Percentiles rank a stretch among this genome's conserved stretches.
These are phyloP conservation scores for Xylaria sp. DNA, from an alignment of 2,329 filamentous ascomycete species.

Conservation along the genomic window DNA sequence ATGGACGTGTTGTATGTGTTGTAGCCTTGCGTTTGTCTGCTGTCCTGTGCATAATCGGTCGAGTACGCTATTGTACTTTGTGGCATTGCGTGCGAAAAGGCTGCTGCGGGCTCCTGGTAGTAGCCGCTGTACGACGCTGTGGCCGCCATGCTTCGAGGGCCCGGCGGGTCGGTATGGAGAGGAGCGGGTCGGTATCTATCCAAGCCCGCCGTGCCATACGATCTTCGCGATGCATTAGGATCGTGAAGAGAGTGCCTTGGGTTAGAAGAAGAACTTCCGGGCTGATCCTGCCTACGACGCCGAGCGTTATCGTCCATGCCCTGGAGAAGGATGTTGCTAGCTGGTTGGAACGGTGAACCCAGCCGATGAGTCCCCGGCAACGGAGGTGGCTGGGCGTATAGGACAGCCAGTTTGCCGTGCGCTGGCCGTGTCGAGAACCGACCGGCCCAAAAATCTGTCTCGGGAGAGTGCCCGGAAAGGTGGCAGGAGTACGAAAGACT, in stretches of 20 bases:
- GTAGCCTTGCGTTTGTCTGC: slow-evolving; percentile 65
- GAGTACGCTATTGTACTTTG: slow-evolving; percentile 62
- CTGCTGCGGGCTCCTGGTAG: slow-evolving; percentile 64
- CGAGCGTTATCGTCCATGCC: slow-evolving; percentile 84
- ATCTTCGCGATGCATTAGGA: slow-evolving; percentile 58
- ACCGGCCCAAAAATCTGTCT: slow-evolving; percentile 42
- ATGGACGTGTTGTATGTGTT: slow-evolving; percentile 72
- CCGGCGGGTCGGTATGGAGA: slow-evolving; percentile 60
- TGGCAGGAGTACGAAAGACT: slow-evolving; percentile 23
- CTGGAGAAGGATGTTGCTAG: slow-evolving; percentile 62
- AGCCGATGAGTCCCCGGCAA: slow-evolving; percentile 74
- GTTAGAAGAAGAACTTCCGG: slow-evolving; percentile 69
- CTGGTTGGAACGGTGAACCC: slow-evolving; percentile 67
- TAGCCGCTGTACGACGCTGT: slow-evolving; percentile 68
- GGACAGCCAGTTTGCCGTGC: slow-evolving; percentile 69
- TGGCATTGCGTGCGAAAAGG: slow-evolving; percentile 68
- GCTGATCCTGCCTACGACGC: slow-evolving; percentile 77
- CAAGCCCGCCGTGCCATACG: slow-evolving; percentile 60
- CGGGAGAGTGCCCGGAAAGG: slow-evolving; percentile 27
- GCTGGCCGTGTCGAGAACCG: slow-evolving; percentile 47
- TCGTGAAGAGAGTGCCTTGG: slow-evolving; percentile 64
- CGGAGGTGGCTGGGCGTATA: slow-evolving; percentile 69
- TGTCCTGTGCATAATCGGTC: slow-evolving; percentile 72
- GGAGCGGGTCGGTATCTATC: slow-evolving; percentile 61
- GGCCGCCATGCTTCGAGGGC: slow-evolving; percentile 63